Evolutionary conservation across 2,329 filamentous ascomycete species (phyloP).

Genomic region (Monilinia fructigena): DNA sequence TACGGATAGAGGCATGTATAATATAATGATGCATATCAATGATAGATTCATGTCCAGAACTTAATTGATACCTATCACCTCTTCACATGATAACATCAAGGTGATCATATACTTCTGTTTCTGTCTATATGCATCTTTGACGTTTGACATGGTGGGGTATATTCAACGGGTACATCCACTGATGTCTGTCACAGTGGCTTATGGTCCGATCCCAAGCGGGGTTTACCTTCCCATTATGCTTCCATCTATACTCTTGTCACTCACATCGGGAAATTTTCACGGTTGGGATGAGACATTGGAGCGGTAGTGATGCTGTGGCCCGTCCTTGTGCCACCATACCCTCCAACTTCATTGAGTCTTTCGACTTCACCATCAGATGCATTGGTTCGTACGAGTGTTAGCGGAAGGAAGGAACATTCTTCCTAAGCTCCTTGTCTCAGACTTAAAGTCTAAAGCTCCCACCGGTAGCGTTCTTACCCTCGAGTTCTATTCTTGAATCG

Average conservation of each 20-base stretch:
- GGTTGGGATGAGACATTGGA: constrained; percentile 24
- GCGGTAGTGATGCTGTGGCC: constrained; percentile 20
- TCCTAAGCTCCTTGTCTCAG: constrained; percentile 21
- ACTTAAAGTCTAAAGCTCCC: constrained; percentile 18
- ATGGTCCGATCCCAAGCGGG: constrained; percentile 20
- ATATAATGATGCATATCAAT: constrained; percentile 19
- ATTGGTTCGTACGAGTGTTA: background rate
- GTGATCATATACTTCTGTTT: constrained; percentile 11
- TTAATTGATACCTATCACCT: background rate
- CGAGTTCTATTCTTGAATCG: background rate
- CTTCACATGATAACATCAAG: background rate
- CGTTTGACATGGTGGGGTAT: constrained; percentile 17
- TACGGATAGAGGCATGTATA: constrained; percentile 20
- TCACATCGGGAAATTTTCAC: constrained; percentile 18
- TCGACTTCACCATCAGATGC: background rate
- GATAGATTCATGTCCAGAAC: constrained; percentile 9
- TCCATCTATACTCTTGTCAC: constrained; percentile 10
- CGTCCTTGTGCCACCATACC: constrained; percentile 13
- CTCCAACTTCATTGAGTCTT: constrained; percentile 6
- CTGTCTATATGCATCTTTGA: constrained; percentile 19
- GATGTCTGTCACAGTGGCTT: constrained; percentile 14
- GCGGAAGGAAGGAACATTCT: constrained; percentile 22
- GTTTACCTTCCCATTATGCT: constrained; percentile 17
- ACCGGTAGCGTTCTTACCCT: constrained; percentile 20
- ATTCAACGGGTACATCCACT: constrained; percentile 9